phyloP scores from a whole-genome alignment of 345 rosid species.

The Noccaea caerulescens region DNA sequence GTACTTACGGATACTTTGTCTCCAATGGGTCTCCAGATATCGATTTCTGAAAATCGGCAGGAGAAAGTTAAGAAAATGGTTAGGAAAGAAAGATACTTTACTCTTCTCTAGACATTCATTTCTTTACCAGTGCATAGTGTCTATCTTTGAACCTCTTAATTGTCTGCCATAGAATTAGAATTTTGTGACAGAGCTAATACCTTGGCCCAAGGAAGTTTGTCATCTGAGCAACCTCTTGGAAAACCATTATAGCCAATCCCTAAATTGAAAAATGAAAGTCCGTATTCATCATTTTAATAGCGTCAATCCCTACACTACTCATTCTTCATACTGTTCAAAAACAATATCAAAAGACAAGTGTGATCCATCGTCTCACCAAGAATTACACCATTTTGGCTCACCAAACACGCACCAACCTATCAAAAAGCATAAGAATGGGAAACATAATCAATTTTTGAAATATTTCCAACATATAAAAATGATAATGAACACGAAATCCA shows the following conservation, averaged over 20 bases:
- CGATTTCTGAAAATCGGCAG: constrained; percentile 64
- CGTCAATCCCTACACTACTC: neutral
- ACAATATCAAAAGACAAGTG: constrained; percentile 10
- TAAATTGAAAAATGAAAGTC: constrained; percentile 32
- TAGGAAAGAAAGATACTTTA: constrained; percentile 10
- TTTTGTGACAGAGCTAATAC: constrained; percentile 41
- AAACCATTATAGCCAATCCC: constrained; percentile 99
- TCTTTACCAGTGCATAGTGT: neutral
- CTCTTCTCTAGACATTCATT: constrained; percentile 22
- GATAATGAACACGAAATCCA: neutral
- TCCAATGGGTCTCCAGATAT: constrained; percentile 73
- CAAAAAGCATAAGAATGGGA: constrained; percentile 12
- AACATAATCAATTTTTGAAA: constrained; percentile 7
- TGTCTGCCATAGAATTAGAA: neutral
- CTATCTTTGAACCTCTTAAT: too few species aligned
- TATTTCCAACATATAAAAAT: constrained; percentile 4
- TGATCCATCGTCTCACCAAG: constrained; percentile 60
- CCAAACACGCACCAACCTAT: constrained; percentile 96
- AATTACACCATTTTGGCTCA: constrained; percentile 81
- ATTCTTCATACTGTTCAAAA: neutral
- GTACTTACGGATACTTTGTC: constrained; percentile 88
- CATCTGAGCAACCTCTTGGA: constrained; percentile 99
- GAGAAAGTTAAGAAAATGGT: neutral
- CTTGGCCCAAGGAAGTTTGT: constrained; percentile 98
- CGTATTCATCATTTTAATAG: neutral